phyloP scores from a whole-genome alignment of 2,329 filamentous ascomycete genomes.

The Raffaelea ambrosiae region DNA sequence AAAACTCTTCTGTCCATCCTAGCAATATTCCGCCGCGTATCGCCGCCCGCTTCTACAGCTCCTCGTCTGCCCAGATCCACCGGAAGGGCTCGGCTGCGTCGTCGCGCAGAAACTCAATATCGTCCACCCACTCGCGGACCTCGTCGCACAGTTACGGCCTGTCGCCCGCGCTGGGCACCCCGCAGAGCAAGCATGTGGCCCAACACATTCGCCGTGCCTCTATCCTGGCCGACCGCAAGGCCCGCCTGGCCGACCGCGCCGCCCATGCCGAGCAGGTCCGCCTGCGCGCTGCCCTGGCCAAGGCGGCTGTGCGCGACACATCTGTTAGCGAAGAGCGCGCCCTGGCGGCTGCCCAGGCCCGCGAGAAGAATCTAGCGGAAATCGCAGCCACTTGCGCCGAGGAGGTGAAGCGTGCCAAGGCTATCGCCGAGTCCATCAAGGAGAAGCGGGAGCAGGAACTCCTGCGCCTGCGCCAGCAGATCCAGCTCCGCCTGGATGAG shows the following conservation, averaged over 20 bases:
- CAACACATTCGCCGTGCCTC: constrained; percentile 73
- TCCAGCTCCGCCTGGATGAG: constrained; percentile 73
- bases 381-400: constrained; percentile 75
- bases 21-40: constrained; percentile 73
- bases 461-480: constrained; percentile 59
- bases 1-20: no score
- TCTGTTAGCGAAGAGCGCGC: constrained; percentile 67
- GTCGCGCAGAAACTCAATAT: constrained; percentile 71
- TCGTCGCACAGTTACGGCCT: constrained; percentile 47
- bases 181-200: constrained; percentile 68
- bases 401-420: constrained; percentile 74
- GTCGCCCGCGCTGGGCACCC: constrained; percentile 20
- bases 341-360: constrained; percentile 66
- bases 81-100: constrained; percentile 70
- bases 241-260: constrained; percentile 68
- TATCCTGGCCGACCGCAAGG: constrained; percentile 73
- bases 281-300: constrained; percentile 63
- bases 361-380: constrained; percentile 73
- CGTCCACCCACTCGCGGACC: constrained; percentile 63
- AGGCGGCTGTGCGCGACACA: constrained; percentile 56
- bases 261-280: constrained; percentile 79
- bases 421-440: constrained; percentile 73
- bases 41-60: constrained; percentile 67
- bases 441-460: constrained; percentile 70
- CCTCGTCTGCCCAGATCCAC: constrained; percentile 46